Conservation (phyloP, 768 basidiomycete genomes). For the Pleurotus eryngii region DNA sequence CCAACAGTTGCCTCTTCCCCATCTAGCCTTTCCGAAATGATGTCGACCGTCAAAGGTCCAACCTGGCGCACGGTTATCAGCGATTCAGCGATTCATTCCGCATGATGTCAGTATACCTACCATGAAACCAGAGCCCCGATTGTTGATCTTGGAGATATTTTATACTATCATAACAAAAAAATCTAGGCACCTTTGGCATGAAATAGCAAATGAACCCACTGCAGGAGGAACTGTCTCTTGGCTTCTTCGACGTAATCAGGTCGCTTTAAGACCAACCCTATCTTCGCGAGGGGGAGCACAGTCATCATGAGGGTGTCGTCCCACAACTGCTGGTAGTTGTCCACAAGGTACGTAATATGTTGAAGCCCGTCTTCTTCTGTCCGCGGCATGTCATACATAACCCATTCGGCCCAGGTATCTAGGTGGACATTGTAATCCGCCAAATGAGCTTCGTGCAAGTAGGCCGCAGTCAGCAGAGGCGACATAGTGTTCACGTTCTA, state of each 20-base stretch:
- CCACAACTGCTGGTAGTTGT: slow-evolving; percentile 48
- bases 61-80: slow-evolving; percentile 18
- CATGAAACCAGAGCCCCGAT: slow-evolving; percentile 48
- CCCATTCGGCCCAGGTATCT: slow-evolving; percentile 51
- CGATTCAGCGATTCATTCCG: neutral
- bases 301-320: slow-evolving; percentile 60
- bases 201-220: slow-evolving; percentile 26
- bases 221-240: slow-evolving; percentile 47
- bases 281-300: slow-evolving; percentile 53
- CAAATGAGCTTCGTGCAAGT: slow-evolving; percentile 34
- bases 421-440: slow-evolving; percentile 35
- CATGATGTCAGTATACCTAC: slow-evolving; percentile 19
- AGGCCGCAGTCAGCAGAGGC: slow-evolving; percentile 43
- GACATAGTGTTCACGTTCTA: slow-evolving; percentile 61
- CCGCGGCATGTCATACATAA: slow-evolving; percentile 43
- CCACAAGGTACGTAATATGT: slow-evolving; percentile 42
- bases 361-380: slow-evolving; percentile 45
- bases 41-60: slow-evolving; percentile 46
- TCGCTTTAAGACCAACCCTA: slow-evolving; percentile 48
- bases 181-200: neutral
- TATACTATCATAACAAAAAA: slow-evolving; percentile 22
- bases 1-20: slow-evolving; percentile 60
- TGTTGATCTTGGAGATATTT: slow-evolving; percentile 42
- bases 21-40: slow-evolving; percentile 43
- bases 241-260: slow-evolving; percentile 52